phyloP scores from a whole-genome alignment of 2,329 filamentous ascomycete species.

The Xylaria sp. region DNA sequence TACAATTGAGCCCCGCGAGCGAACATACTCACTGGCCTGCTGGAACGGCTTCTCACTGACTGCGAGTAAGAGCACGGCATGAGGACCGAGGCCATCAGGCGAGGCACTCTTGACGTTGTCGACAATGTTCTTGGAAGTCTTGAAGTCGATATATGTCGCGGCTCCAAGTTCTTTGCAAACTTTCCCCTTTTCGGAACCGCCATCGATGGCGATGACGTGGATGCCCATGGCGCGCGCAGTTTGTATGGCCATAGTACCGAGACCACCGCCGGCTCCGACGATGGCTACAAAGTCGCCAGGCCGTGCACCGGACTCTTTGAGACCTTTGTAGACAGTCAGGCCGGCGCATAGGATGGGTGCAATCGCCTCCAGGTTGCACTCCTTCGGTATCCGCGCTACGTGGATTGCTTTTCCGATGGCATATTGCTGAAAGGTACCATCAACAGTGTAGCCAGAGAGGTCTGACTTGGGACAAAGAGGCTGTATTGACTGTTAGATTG shows the following conservation, averaged over 20 bases:
- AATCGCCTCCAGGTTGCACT: conserved; percentile 68
- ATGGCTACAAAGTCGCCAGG: conserved; percentile 77
- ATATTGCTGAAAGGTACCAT: conserved; percentile 92
- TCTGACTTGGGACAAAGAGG: conserved; percentile 70
- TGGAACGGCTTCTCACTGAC: conserved; percentile 91
- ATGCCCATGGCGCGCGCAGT: conserved; percentile 91
- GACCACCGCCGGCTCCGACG: conserved; percentile 78
- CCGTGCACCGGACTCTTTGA: conserved; percentile 73
- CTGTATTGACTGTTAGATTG: conserved; percentile 19
- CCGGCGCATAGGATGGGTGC: conserved; percentile 79
- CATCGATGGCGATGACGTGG: conserved; percentile 73
- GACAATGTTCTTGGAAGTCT: conserved; percentile 68
- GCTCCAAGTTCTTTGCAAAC: conserved; percentile 69
- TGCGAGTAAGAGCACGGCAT: conserved; percentile 81
- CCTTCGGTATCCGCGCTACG: conserved; percentile 75
- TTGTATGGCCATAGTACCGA: conserved; percentile 71
- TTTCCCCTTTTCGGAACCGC: conserved; percentile 71
- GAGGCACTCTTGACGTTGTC: conserved; percentile 79
- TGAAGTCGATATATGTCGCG: conserved; percentile 73
- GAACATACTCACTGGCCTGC: conserved; percentile 84
- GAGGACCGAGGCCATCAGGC: conserved; percentile 73
- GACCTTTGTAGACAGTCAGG: conserved; percentile 85
- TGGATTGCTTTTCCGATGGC: conserved; percentile 80
- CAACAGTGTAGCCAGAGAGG: conserved; percentile 87
- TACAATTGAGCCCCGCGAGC: conserved; percentile 74